Base-by-base conservation (phyloP, 2,329 filamentous ascomycete genomes). In the Chrysoporthe cubensis region DNA sequence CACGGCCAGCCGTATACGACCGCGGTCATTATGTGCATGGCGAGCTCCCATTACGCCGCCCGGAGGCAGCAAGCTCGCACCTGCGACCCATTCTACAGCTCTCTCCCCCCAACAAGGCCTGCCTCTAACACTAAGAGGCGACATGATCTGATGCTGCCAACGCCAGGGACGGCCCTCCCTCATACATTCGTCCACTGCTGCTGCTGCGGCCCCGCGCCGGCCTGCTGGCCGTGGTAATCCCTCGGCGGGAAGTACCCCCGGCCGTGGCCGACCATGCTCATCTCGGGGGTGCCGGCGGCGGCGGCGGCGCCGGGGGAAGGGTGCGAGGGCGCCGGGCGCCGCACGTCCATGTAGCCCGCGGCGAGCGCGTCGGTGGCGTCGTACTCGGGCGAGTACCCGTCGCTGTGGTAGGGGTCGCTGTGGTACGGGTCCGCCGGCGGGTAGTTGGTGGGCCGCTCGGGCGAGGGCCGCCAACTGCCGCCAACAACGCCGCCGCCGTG, bases 241-340 rank as follows among this genome's bases (percentile, higher is more conserved):
- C 14, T 42, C 8, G 56, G 52, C n/a, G 48, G 62, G 37, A 64
- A 64, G n/a, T 64, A 64, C 8, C 62, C 62, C 11, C 42, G 48
- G 42, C 54, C 56, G 6, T 44, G 32, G 4, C 37, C 54, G 21
- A 37, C 42, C 59, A 61, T 48, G 32, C 42, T 48, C 32, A 46
- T 48, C 44, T 60, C 63, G 2, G 44, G 18, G 5, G 52, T 26
- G 52, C 34, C 26, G 2, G 26, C 2, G 26, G 26, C 26, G 26
- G 26, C 26, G 26, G 26, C 26, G 26, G 2, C 2, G 26, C 0
- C 26, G 26, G 54, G 18, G 42, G 40, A 57, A n/a, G 32, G 32
- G 16, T 65, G 56, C 32, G 63, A 65, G 9, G 63, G 63, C 54
- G 18, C 26, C 3, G 63, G 63, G 5, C 43, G 63, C 54, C 52